Evolutionary conservation across 148 eudicot genomes (phyloP), one percentile per base, ranked within the genome.

Genomic region (Chenopodium suecicum): DNA sequence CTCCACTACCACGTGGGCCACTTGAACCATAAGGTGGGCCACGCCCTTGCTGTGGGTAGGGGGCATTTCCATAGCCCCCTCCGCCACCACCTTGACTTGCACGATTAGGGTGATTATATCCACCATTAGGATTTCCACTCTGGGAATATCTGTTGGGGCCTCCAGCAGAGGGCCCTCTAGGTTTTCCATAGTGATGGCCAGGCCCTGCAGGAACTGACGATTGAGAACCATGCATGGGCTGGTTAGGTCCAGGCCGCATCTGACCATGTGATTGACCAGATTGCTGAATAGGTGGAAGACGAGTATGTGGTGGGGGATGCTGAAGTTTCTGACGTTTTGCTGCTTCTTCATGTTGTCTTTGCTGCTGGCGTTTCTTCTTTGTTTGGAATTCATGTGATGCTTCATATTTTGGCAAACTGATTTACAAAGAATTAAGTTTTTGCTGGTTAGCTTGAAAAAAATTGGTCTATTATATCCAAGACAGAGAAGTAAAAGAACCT

Each of bases 351-450:
- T 91, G 92, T 66, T 91, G 97, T 23, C 92, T 85, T 83, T 91
- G 93, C 76, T 91, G 97, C 80, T 92, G 98, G 5, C 98, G 88
- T 81, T 94, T 94, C 78, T 92, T 94, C 93, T 92, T 94, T 14
- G 98, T 92, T 80, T 94, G 98, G 86, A 90, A 93, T 85, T 94
- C 98, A n/a, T 93, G 97, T 11, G 97, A 94, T 44, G 98, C 77
- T 85, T 94, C 97, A 32, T 93, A 94, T 48, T 88, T 93, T 9
- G 97, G 98, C 73, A 94, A 88, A 78, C 98, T 92, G 88, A 31
- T 50, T 25, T 13, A 23, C 41, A 60, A 62, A 27, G 22, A 70
- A 71, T 25, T 19, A 2, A 47, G 13, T 63, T 82, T 58, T 76
- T 12, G 7, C 13, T 23, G 9, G 13, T 80, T 58, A 56, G 74